phyloP scores from a whole-genome alignment of 805 yeast species.

The Saturnispora halmiae region DNA sequence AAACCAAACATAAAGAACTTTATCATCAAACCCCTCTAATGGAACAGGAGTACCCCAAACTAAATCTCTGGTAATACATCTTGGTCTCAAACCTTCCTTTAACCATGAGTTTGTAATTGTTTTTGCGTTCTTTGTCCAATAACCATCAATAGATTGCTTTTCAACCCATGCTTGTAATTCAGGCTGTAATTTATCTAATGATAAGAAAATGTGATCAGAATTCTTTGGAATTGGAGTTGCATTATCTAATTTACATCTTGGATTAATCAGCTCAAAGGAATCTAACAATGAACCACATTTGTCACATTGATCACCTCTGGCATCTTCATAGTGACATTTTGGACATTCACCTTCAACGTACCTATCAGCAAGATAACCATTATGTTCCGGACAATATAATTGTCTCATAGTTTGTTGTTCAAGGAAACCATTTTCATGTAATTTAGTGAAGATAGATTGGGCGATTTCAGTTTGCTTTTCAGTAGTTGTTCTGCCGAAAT shows the following conservation, averaged over 20 bases:
- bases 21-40: conserved; percentile 69
- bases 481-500: conserved; percentile 95
- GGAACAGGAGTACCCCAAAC: conserved; percentile 99
- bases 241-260: conserved; percentile 89
- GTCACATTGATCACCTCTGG: conserved; percentile 99
- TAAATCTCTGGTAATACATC: conserved; percentile 95
- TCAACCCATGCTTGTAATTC: conserved; percentile 64
- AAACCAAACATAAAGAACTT: conserved; percentile 97
- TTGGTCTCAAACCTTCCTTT: conserved; percentile 83
- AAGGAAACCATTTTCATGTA: conserved; percentile 66
- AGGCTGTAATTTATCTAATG: conserved; percentile 76
- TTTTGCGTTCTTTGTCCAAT: conserved; percentile 87
- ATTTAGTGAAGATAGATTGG: conserved; percentile 78
- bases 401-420: conserved; percentile 87
- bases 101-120: conserved; percentile 91
- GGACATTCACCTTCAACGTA: conserved; percentile 98
- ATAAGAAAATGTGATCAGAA: conserved; percentile 79
- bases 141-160: conserved; percentile 58
- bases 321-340: conserved; percentile 88
- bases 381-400: conserved; percentile 82
- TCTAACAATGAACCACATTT: conserved; percentile 84
- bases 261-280: conserved; percentile 88
- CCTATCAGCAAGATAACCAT: conserved; percentile 90
- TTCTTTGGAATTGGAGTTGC: conserved; percentile 71
- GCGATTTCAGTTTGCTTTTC: conserved; percentile 87